These are phyloP conservation scores for Cystobasidium tubakii DNA, from an alignment of 768 basidiomycete species.

Conservation along the genomic window DNA sequence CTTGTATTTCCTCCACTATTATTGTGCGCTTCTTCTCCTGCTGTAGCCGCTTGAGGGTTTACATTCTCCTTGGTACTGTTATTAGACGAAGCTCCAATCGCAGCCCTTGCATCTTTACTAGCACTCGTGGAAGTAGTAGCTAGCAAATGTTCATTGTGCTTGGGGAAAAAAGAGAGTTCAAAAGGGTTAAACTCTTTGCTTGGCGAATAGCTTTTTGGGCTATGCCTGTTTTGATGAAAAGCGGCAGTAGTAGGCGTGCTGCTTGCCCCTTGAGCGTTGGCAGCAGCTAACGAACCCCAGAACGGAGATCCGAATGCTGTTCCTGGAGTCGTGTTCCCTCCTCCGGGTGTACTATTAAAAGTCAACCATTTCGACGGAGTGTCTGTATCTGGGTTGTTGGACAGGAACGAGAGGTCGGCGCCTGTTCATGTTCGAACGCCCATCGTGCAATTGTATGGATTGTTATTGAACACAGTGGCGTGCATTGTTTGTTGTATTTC, in stretches of 20 bases:
- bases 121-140: neutral
- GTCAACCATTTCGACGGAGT: slow-evolving; percentile 34
- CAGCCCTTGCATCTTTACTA: neutral
- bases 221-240: too few relatives aligned
- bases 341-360: slow-evolving; percentile 18
- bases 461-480: neutral
- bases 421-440: neutral
- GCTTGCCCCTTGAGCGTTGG: neutral
- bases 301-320: slow-evolving; percentile 32
- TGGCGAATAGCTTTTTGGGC: slow-evolving; percentile 27
- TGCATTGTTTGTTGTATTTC: neutral
- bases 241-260: neutral
- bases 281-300: slow-evolving; percentile 25
- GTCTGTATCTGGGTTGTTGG: slow-evolving; percentile 8
- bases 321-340: slow-evolving; percentile 26
- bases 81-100: too few relatives aligned
- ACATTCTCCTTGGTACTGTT: neutral
- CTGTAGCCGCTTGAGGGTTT: neutral
- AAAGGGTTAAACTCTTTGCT: slow-evolving; percentile 31
- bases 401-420: slow-evolving; percentile 32
- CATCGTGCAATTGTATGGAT: neutral
- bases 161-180: slow-evolving; percentile 27
- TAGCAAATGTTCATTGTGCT: slow-evolving; percentile 2
- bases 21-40: neutral
- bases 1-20: slow-evolving; percentile 11